A percentile compares a stretch with the other conserved stretches of the same genome.
Conservation (phyloP, 2,329 filamentous ascomycete species). For the Lasiodiplodia hormozganensis region DNA sequence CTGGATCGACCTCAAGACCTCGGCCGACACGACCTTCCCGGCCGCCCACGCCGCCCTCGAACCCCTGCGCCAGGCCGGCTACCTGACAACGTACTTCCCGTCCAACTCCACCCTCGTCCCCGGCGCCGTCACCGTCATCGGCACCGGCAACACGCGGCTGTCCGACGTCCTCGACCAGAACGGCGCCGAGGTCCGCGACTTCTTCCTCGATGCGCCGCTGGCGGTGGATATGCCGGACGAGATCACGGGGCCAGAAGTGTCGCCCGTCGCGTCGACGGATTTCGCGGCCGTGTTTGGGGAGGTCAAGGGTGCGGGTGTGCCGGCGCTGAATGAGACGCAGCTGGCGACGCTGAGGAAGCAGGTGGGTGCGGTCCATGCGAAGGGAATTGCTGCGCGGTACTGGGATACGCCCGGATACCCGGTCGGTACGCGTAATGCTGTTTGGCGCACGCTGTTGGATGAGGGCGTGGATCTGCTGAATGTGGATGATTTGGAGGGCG, state of each 20-base stretch:
- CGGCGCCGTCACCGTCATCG: conserved; percentile 66
- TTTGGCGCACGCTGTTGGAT: conserved; percentile 64
- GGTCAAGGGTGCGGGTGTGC: conserved; percentile 37
- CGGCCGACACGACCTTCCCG: conserved; percentile 62
- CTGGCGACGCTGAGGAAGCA: conserved; percentile 59
- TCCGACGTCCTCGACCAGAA: conserved; percentile 53
- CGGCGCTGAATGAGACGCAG: conserved; percentile 56
- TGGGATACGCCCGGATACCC: conserved; percentile 69
- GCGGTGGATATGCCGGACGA: conserved; percentile 54
- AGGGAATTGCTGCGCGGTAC: conserved; percentile 66
- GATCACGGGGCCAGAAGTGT: conserved; percentile 57
- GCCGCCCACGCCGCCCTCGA: conserved; percentile 63
- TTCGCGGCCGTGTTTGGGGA: conserved; percentile 54
- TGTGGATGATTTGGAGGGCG: conserved; percentile 67
- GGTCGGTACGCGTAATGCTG: conserved; percentile 62
- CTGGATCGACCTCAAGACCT: conserved; percentile 70
- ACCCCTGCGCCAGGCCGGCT: conserved; percentile 61
- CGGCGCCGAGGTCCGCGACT: conserved; percentile 54
- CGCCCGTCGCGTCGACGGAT: conserved; percentile 62
- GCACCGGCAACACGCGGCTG: conserved; percentile 64
- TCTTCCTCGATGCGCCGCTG: conserved; percentile 68
- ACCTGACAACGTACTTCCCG: conserved; percentile 61
- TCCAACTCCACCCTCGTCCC: conserved; percentile 53
- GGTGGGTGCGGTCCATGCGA: conserved; percentile 59
- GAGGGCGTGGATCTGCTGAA: conserved; percentile 69